Base-by-base conservation (phyloP, 225 moss, liverwort and hornwort genomes). In the Polytrichum formosum region DNA sequence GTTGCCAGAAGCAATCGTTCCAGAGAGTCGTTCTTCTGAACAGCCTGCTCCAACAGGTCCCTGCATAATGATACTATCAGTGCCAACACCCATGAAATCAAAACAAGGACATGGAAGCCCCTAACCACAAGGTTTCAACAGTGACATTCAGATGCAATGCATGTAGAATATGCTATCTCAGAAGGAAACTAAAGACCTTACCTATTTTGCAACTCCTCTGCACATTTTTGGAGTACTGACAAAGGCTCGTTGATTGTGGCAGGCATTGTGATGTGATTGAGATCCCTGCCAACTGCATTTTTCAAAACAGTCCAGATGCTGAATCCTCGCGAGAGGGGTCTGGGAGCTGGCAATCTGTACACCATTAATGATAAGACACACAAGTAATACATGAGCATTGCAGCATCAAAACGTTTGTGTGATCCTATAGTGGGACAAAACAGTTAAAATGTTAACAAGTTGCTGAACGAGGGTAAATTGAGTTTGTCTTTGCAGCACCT, bases 221-320 rank as follows among this genome's bases (percentile, higher is more conserved):
- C 97, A 84, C 97, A 94, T 81, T 94, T 94, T 72, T 97, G 97
- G 63, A 97, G 83, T 63, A 97, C 94, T 66, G 97, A 97, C 61
- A 97, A 86, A 61, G 97, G 97, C 72, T 97, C 97, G 65, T 97
- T 97, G 67, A 97, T 97, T 58, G 97, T 97, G 61, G 97, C 97
- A 63, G 97, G 97, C 97, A 97, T 94, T 26, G 97, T 97, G 66
- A 97, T 97, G 66, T 94, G 92, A 79, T 94, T 97, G 21, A 97
- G 90, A 81, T 97, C 97, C 73, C 94, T 94, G 37, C 97, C 97
- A 55, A 97, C 92, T n/a, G 97, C 97, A 77, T 97, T 94, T 79
- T 94, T 94, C 81, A 97, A 63, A 37, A 97, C 94, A 67, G 94
- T 97, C 97, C 97, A 97, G 62, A 97, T 76, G 73, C 89, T 91